Conservation (phyloP, 2,329 filamentous ascomycete genomes). For the Leptoxyphium fumago region DNA sequence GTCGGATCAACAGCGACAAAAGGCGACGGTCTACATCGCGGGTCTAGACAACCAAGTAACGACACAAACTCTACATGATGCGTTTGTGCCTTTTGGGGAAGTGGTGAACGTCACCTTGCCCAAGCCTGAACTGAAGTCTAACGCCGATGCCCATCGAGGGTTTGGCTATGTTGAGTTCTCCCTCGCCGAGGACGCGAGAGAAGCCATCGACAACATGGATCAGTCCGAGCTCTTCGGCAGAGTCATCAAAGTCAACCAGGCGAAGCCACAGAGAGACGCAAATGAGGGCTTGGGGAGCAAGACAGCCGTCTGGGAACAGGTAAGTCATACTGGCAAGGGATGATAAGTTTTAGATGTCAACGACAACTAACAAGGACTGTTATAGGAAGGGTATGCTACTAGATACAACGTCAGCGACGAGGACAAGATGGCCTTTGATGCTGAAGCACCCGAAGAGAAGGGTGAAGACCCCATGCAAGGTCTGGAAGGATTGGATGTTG, state of each 20-base stretch:
- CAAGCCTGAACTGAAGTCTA: constrained; percentile 65
- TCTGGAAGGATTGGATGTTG: constrained; percentile 81
- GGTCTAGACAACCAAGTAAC: constrained; percentile 72
- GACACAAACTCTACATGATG: constrained; percentile 61
- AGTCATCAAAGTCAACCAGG: constrained; percentile 79
- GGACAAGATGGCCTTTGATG: constrained; percentile 45
- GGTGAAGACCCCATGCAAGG: constrained; percentile 88
- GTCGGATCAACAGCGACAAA: constrained; percentile 71
- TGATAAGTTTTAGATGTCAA: constrained; percentile 7
- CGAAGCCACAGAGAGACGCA: constrained; percentile 79
- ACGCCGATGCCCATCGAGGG: constrained; percentile 67
- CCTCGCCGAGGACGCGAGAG: constrained; percentile 66
- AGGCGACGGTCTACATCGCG: constrained; percentile 84
- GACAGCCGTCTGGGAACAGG: constrained; percentile 94
- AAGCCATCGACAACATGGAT: constrained; percentile 99
- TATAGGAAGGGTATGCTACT: constrained; percentile 81
- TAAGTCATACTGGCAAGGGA: constrained; percentile 24
- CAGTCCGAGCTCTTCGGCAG: constrained; percentile 88
- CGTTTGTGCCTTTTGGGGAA: constrained; percentile 93
- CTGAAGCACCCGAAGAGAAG: constrained; percentile 35
- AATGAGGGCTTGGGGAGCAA: constrained; percentile 83
- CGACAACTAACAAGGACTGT: constrained; percentile 8
- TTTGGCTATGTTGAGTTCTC: constrained; percentile 97
- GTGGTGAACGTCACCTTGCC: constrained; percentile 83
- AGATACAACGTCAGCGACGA: constrained; percentile 76